Conservation (phyloP, 306 rosid species). For the Casuarina glauca region DNA sequence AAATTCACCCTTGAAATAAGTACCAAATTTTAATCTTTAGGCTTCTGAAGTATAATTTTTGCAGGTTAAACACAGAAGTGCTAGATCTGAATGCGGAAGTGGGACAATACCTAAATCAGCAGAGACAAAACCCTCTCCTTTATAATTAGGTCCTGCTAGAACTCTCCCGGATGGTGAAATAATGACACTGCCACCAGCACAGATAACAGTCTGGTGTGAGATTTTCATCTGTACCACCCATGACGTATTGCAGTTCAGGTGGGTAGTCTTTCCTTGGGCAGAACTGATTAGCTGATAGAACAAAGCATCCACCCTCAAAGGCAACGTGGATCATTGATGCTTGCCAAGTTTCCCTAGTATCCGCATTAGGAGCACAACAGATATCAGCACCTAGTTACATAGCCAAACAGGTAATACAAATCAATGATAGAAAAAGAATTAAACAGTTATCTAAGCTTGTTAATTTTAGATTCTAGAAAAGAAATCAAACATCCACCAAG, state of each 20-base stretch:
- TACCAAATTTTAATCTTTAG: no score
- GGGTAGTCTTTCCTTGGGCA: slow-evolving; percentile 90
- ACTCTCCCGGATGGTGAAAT: slow-evolving; percentile 82
- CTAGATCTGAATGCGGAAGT: no score
- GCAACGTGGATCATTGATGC: slow-evolving; percentile 92
- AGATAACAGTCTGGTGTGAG: slow-evolving; percentile 85
- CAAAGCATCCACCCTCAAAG: slow-evolving; percentile 92
- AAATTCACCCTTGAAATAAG: no score
- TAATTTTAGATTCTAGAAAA: no score
- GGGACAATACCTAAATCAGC: slow-evolving; percentile 74
- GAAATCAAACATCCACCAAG: no score
- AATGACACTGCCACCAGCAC: slow-evolving; percentile 91
- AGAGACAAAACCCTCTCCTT: slow-evolving; percentile 83
- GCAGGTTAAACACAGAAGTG: no score
- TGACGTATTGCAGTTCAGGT: slow-evolving; percentile 75
- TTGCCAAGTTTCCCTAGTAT: slow-evolving; percentile 77
- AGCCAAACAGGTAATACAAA: no score
- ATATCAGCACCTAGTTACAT: slow-evolving; percentile 64
- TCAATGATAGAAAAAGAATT: no score
- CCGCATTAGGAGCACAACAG: slow-evolving; percentile 96
- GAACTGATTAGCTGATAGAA: slow-evolving; percentile 84
- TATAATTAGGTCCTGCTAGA: slow-evolving; percentile 89
- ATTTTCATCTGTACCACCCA: slow-evolving; percentile 63
- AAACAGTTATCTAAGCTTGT: no score
- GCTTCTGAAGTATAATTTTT: no score